phyloP scores from a whole-genome alignment of 768 basidiomycete genomes.

The Tephrocybe sp. region DNA sequence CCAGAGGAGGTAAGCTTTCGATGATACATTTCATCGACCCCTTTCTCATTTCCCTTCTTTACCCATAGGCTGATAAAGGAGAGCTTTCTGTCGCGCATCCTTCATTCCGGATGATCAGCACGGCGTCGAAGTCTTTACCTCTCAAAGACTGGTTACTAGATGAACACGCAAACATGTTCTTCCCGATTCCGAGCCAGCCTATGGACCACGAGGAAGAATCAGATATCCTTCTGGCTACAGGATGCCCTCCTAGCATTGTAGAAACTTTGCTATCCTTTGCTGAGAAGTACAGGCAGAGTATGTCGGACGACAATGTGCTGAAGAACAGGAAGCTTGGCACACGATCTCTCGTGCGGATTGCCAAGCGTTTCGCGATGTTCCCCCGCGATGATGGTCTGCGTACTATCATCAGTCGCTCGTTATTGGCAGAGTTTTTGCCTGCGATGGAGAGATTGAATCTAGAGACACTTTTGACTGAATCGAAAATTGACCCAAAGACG shows the following conservation, averaged over 20 bases:
- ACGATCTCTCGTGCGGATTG: conserved; percentile 53
- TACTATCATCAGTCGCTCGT: conserved; percentile 42
- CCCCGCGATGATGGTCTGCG: conserved; percentile 44
- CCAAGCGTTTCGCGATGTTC: conserved; percentile 43
- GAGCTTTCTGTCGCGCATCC: conserved; percentile 51
- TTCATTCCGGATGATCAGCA: conserved; percentile 59
- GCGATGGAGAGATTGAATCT: conserved; percentile 55
- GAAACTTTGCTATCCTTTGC: conserved; percentile 50
- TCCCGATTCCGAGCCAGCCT: conserved; percentile 55
- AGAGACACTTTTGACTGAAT: conserved; percentile 47
- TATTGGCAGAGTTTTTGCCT: conserved; percentile 62
- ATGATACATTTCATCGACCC: neutral
- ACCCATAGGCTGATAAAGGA: conserved; percentile 25
- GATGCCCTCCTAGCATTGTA: conserved; percentile 37
- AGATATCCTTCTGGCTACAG: conserved; percentile 45
- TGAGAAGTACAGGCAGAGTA: conserved; percentile 51
- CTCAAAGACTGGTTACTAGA: conserved; percentile 67
- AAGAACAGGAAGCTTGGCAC: conserved; percentile 67
- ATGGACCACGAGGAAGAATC: conserved; percentile 55
- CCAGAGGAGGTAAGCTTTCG: conserved; percentile 37
- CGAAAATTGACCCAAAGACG: conserved; percentile 38
- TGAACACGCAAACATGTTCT: conserved; percentile 72
- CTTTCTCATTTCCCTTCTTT: neutral
- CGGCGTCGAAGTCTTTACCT: conserved; percentile 61
- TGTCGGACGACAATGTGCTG: conserved; percentile 53